Percentiles rank a stretch among this genome's conserved stretches.
Conservation (phyloP, 768 basidiomycete species). For the Boletus rubescentipes region DNA sequence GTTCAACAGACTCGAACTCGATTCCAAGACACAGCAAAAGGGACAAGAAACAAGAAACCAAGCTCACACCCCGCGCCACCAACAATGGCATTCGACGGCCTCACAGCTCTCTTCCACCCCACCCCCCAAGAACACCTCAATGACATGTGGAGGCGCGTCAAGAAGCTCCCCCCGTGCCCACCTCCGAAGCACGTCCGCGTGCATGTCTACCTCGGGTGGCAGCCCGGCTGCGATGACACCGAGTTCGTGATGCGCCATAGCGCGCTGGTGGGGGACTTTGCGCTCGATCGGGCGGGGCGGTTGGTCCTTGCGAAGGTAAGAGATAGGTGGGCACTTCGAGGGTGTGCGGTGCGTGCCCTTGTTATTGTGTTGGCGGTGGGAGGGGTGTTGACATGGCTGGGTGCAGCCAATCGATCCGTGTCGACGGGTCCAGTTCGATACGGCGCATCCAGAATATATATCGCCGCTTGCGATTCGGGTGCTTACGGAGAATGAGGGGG, state of each 20-base stretch:
- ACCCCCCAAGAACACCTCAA: conserved; percentile 25
- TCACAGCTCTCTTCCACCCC: conserved; percentile 9
- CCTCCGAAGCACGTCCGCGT: conserved; percentile 31
- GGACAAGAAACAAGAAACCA: neutral
- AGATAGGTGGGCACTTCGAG: conserved; percentile 24
- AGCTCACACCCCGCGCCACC: too few relatives aligned
- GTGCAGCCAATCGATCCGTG: conserved; percentile 21
- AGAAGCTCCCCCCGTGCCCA: conserved; percentile 16
- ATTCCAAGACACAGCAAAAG: too few relatives aligned
- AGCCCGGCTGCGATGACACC: conserved; percentile 28
- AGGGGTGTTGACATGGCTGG: too few relatives aligned
- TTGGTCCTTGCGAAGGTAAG: conserved; percentile 17
- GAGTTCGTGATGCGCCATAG: conserved; percentile 28
- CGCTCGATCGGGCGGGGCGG: conserved; percentile 23
- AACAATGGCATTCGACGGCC: conserved; percentile 10
- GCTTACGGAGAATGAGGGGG: conserved; percentile 26
- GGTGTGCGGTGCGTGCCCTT: conserved; percentile 17
- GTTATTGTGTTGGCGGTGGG: too few relatives aligned
- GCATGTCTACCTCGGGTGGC: conserved; percentile 31
- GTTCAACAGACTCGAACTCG: too few relatives aligned
- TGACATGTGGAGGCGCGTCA: conserved; percentile 23
- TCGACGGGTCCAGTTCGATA: conserved; percentile 20
- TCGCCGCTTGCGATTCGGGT: conserved; percentile 28
- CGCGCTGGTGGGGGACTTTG: conserved; percentile 28
- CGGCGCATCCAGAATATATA: conserved; percentile 23